Conservation (phyloP, 2,329 filamentous ascomycete species). For the Ophiostoma himal-ulmi region DNA sequence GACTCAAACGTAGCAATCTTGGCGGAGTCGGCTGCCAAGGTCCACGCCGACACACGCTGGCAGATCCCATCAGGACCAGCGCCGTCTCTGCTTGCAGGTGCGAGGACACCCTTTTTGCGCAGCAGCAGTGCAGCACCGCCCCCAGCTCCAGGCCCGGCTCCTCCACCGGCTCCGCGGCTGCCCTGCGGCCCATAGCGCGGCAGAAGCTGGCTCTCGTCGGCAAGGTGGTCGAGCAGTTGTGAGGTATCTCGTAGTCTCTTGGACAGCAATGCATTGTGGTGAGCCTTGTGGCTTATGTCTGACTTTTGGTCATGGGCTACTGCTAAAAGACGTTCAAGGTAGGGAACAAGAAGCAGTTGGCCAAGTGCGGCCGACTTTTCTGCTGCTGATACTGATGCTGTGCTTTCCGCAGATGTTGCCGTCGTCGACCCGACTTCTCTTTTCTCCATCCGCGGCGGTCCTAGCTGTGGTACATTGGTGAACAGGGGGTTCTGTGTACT, state of each 20-base stretch:
- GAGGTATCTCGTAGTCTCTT: conserved; percentile 48
- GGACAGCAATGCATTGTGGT: conserved; percentile 46
- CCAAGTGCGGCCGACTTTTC: conserved; percentile 14
- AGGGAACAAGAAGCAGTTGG: conserved; percentile 49
- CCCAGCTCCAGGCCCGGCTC: neutral
- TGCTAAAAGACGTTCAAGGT: conserved; percentile 48
- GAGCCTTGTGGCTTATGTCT: conserved; percentile 52
- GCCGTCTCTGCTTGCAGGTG: conserved; percentile 33
- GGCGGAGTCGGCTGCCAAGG: conserved; percentile 54
- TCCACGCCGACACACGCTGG: conserved; percentile 49
- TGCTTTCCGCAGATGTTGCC: conserved; percentile 20
- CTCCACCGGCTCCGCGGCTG: neutral
- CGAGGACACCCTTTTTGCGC: conserved; percentile 39
- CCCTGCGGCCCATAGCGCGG: conserved; percentile 44
- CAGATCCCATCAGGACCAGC: conserved; percentile 38
- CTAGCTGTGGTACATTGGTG: conserved; percentile 31
- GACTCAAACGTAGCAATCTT: conserved; percentile 54
- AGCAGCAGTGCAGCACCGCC: conserved; percentile 18
- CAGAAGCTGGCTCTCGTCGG: conserved; percentile 58
- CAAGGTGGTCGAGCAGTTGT: conserved; percentile 48
- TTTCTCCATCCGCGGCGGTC: conserved; percentile 27
- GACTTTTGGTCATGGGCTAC: conserved; percentile 53
- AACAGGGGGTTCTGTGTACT: conserved; percentile 13
- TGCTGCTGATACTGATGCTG: conserved; percentile 1
- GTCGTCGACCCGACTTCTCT: neutral